Conservation (phyloP, 1,284 basidiomycete genomes). For the Pseudozyma sp. region DNA sequence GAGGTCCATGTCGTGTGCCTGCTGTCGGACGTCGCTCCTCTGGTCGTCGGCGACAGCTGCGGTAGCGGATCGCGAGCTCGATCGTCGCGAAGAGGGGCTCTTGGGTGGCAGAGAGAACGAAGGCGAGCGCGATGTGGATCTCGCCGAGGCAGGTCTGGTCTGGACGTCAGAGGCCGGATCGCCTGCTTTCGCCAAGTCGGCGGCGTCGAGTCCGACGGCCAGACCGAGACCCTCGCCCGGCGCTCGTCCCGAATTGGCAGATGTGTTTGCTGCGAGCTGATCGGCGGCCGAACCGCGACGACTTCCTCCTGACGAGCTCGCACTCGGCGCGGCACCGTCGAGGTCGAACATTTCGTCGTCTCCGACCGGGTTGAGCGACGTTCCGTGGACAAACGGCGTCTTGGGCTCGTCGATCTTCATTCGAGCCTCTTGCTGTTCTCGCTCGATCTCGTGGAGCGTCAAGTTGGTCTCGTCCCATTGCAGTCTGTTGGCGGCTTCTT, state of each 20-base stretch:
- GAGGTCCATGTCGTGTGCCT: constrained; percentile 47
- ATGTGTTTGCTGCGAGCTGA: constrained; percentile 60
- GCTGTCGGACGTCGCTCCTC: constrained; percentile 49
- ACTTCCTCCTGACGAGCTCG: constrained; percentile 11
- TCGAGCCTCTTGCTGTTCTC: constrained; percentile 60
- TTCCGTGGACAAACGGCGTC: constrained; percentile 66
- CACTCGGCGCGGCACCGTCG: constrained; percentile 39
- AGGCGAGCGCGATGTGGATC: constrained; percentile 43
- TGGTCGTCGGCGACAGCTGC: constrained; percentile 39
- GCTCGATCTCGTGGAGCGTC: constrained; percentile 64
- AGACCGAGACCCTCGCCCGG: constrained; percentile 28
- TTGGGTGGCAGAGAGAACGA: constrained; percentile 58
- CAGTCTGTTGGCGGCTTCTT: constrained; percentile 44
- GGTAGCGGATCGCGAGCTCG: constrained; percentile 52
- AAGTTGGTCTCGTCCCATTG: constrained; percentile 68
- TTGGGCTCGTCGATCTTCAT: constrained; percentile 69
- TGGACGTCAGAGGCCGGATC: not conserved
- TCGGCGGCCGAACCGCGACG: constrained; percentile 49
- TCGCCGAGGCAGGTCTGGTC: constrained; percentile 15
- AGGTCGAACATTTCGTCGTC: constrained; percentile 61
- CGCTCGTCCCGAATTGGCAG: constrained; percentile 53
- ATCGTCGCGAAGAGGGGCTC: constrained; percentile 48
- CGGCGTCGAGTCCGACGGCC: constrained; percentile 54
- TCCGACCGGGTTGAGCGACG: constrained; percentile 52
- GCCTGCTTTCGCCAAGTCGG: constrained; percentile 38